These are phyloP conservation scores for Paramarasmius palmivorus DNA, from an alignment of 1,284 basidiomycete genomes.

Conservation along the genomic window DNA sequence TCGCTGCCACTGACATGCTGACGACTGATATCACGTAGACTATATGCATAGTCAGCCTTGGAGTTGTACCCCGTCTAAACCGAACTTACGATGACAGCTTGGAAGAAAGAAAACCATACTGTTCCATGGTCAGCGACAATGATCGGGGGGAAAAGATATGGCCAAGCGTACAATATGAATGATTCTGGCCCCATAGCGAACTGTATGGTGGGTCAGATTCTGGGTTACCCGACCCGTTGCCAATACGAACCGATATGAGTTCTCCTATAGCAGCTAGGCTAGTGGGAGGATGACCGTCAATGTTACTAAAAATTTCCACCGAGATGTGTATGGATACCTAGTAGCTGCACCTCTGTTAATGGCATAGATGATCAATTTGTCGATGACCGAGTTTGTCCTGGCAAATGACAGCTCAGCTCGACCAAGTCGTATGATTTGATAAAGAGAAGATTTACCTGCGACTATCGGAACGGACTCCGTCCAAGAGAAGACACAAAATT, in stretches of 20 bases:
- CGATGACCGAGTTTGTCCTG: conserved; percentile 7
- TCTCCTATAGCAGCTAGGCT: conserved; percentile 1
- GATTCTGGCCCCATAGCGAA: background rate
- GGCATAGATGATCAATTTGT: conserved; percentile 7
- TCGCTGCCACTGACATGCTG: background rate
- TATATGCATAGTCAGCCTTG: background rate
- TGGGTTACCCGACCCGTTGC: background rate
- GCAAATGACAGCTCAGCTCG: background rate
- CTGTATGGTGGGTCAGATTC: background rate
- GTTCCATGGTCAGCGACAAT: background rate
- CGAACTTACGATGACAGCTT: conserved; percentile 5
- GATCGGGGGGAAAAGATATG: background rate
- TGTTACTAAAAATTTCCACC: background rate
- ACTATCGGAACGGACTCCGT: background rate
- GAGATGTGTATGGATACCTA: background rate
- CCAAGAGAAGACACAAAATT: conserved; percentile 1
- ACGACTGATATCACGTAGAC: background rate
- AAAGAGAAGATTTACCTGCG: background rate
- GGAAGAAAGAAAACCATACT: conserved; percentile 8
- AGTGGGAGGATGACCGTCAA: too few species aligned
- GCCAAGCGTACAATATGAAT: conserved; percentile 3
- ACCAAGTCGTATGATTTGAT: too few species aligned
- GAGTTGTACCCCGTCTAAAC: background rate
- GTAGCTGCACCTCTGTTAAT: conserved; percentile 5
- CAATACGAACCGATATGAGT: background rate